Evolutionary conservation across 306 rosid species (phyloP).

Genomic region (Chamaecrista fasciculata): DNA sequence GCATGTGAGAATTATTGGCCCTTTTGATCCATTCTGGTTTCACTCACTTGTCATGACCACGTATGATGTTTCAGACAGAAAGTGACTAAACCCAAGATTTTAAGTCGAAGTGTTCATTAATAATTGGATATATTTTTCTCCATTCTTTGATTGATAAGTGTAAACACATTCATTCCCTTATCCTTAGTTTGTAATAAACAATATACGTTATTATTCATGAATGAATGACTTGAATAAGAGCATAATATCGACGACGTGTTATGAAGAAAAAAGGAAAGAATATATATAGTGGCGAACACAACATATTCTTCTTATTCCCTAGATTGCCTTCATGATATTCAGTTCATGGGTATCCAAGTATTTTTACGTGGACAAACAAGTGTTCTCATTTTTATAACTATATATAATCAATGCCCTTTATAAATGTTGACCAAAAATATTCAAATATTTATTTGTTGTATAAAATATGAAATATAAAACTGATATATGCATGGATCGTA

Average conservation of each 20-base stretch:
- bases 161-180: not conserved
- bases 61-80: conserved; percentile 29
- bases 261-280: too few species aligned
- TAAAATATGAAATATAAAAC: not conserved
- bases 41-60: conserved; percentile 6
- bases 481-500: too few species aligned
- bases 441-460: not conserved
- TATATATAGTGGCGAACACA: conserved; percentile 7
- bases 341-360: not conserved
- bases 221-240: too few species aligned
- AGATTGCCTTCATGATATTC: conserved; percentile 5
- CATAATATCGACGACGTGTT: too few species aligned
- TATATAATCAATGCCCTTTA: not conserved
- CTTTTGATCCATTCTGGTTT: conserved; percentile 11
- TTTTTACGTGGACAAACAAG: conserved; percentile 8
- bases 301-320: conserved; percentile 21
- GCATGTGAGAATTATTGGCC: conserved; percentile 32
- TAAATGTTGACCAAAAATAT: not conserved
- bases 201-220: not conserved
- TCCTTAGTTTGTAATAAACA: not conserved
- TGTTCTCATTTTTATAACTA: not conserved
- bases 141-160: not conserved
- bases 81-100: conserved; percentile 19
- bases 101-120: not conserved
- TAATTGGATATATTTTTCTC: not conserved